A percentile compares a stretch with the other conserved stretches of the same genome.
phyloP scores from a whole-genome alignment of 805 yeast genomes.

The Wickerhamomyces tratensis region DNA sequence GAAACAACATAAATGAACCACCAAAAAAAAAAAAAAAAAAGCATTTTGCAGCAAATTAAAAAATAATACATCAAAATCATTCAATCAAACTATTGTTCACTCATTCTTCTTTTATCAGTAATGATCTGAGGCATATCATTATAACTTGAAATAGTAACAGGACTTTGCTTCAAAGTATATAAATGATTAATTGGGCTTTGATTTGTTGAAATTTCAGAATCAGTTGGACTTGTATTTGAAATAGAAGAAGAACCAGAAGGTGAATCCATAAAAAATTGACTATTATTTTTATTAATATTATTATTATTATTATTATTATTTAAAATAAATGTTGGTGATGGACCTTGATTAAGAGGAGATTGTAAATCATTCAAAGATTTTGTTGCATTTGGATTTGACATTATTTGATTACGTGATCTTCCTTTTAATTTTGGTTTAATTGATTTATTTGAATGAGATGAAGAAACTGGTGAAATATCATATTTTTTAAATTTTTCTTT shows the following conservation, averaged over 20 bases:
- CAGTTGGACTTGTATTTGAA: conserved; percentile 13
- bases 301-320: conserved; percentile 5
- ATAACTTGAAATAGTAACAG: not conserved
- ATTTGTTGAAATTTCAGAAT: conserved; percentile 11
- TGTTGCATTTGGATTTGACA: conserved; percentile 10
- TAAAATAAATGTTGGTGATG: conserved; percentile 14
- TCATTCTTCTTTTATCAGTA: not conserved
- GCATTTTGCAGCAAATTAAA: not conserved
- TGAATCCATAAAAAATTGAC: conserved; percentile 6
- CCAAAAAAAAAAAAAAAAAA: too few species aligned
- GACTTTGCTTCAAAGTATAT: not conserved
- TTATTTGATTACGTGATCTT: not conserved
- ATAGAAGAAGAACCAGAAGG: conserved; percentile 2
- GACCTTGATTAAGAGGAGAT: conserved; percentile 2
- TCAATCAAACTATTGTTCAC: not conserved
- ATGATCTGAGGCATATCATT: not conserved
- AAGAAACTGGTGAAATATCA: not conserved
- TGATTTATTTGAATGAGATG: not conserved
- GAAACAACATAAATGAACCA: too few species aligned
- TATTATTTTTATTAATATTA: conserved; percentile 1
- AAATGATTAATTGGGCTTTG: not conserved
- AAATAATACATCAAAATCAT: too few species aligned
- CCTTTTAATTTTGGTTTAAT: conserved; percentile 12
- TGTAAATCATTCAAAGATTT: conserved; percentile 3
- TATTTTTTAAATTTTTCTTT: too few species aligned